Base-by-base conservation (phyloP, 1,284 basidiomycete genomes). In the Puccinia hordei region DNA sequence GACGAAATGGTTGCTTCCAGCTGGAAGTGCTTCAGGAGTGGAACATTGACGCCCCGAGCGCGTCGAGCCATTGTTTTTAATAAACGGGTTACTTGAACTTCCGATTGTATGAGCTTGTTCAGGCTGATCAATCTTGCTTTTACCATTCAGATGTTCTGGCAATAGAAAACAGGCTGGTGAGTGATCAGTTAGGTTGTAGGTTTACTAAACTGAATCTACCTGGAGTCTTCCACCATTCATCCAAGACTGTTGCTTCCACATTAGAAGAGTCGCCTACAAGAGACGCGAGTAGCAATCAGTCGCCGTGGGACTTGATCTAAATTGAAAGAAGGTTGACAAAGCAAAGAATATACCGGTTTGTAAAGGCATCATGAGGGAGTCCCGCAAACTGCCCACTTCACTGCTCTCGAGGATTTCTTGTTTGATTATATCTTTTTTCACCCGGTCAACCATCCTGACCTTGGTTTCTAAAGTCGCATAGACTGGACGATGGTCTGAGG, bases 401-500 rank as follows among this genome's bases (percentile, higher is more conserved):
- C 44, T 63, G n/a, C 65, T 78, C 22, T 55, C 44, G 35, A 68
- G 46, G 19, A 69, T 63, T 69, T 78, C 51, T 68, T 69, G 63
- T 59, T 63, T 78, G 30, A 78, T 78, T 0, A 89, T 88, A 0
- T 90, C 89, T 76, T 91, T 90, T 85, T 93, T 95, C 8, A 87
- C 88, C 30, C 90, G 86, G 85, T 99, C 94, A 53, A 98, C 88
- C 35, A 92, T 89, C 66, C 92, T 89, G 38, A 96, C 90, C 73
- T 91, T 89, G 0, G 91, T 90, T 72, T 90, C 88, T 86, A 98
- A 94, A 6, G 92, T 86, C 1, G 91, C 93, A 83, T 92, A 96
- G 0, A 99, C 92, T 84, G 97, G 97, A 83, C 92, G 90, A 85
- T 99, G 97, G 87, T 99, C 97, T 13, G 95, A 98, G 1, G 92